Conservation (phyloP, 306 rosid genomes). For the Cicer bijugum region DNA sequence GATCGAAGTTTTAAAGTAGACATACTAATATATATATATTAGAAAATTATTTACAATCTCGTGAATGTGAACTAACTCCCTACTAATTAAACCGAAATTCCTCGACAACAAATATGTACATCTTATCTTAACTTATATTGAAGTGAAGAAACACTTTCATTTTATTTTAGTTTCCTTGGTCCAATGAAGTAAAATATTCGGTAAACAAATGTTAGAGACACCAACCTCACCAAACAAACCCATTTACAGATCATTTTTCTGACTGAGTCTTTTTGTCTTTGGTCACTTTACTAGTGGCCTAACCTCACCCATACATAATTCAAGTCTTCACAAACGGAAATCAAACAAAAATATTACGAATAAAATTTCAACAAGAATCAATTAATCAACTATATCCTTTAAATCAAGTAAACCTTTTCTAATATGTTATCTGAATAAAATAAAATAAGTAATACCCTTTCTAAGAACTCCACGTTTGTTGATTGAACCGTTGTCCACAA, state of each 20-base stretch:
- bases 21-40: too few relatives aligned
- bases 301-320: conserved; percentile 51
- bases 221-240: conserved; percentile 55
- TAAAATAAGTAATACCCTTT: background rate
- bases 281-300: conserved; percentile 49
- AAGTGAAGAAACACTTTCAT: background rate
- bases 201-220: conserved; percentile 47
- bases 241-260: conserved; percentile 13
- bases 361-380: background rate
- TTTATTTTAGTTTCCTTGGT: background rate
- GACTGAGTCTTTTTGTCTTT: conserved; percentile 37
- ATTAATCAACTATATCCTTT: background rate
- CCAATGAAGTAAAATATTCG: conserved; percentile 37
- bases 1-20: too few relatives aligned
- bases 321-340: background rate
- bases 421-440: too few relatives aligned
- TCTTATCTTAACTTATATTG: too few relatives aligned
- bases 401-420: background rate
- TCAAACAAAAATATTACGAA: background rate
- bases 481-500: conserved; percentile 43
- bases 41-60: too few relatives aligned
- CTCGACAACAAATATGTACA: too few relatives aligned
- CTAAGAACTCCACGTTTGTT: conserved; percentile 7
- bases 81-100: too few relatives aligned
- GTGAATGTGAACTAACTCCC: too few relatives aligned